Evolutionary conservation across 169 alveolate species (phyloP), one percentile per base, ranked within the genome.

Genomic region (Plasmodium malariae): DNA sequence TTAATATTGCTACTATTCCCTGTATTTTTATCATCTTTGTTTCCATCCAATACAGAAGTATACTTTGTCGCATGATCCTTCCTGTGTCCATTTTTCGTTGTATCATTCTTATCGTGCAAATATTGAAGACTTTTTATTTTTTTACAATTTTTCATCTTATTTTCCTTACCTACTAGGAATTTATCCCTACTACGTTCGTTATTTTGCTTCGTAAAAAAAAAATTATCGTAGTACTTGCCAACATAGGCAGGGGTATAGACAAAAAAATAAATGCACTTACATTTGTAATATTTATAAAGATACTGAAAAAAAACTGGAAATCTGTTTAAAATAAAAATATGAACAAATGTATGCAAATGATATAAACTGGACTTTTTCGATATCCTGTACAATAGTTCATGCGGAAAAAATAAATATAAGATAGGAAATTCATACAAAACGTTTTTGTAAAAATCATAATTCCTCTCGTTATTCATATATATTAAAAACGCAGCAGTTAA

Each of bases 221-320:
- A 36, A 32, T 65, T 37, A 40, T 78, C 63, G 34, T 51, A 78
- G 26, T 78, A 78, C 43, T 78, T 78, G 4, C 69, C 76, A 19
- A 78, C 5, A 43, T 78, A 78, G 12, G 89, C 24, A 62, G 89
- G 89, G 26, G 89, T 32, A 55, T 78, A 78, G 3, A 67, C 78
- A 78, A 78, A 78, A 21, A 78, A 78, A 54, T 78, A 78, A 14
- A 78, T 11, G 34, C 89, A 78, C 36, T 63, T 78, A 26, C 68
- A 78, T 45, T 49, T 78, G 78, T 78, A 49, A 62, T 78, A 34
- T 65, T 78, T 78, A 37, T 78, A 78, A 32, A 78, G 54, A 55
- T 78, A 78, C 32, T 78, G 89, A 40, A 78, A 78, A 68, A 78
- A 78, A 32, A 21, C 7, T n/a, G 89, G 89, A 48, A 78, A 78